A percentile compares a stretch with the other conserved stretches of the same genome.
phyloP scores from a whole-genome alignment of 2,329 filamentous ascomycete genomes.

The Penicillium sp. region DNA sequence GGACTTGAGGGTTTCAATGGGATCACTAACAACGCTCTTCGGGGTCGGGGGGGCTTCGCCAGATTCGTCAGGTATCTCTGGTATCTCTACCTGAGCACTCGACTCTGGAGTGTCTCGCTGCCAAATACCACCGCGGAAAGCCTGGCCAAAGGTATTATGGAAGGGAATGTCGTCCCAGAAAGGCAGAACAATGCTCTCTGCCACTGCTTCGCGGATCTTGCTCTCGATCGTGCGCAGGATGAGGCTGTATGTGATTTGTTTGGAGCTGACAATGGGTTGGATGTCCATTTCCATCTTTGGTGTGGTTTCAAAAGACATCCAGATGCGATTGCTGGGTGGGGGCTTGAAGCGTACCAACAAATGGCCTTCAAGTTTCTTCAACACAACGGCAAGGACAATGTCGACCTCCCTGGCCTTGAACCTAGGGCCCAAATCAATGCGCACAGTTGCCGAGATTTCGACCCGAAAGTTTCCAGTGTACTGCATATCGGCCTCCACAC shows the following conservation, averaged over 20 bases:
- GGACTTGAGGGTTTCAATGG: slow-evolving; percentile 30
- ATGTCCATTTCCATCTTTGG: slow-evolving; percentile 93
- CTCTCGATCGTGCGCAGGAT: slow-evolving; percentile 93
- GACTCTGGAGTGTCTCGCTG: slow-evolving; percentile 47
- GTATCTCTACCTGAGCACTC: slow-evolving; percentile 38
- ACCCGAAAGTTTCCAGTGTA: slow-evolving; percentile 88
- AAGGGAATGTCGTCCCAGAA: slow-evolving; percentile 98
- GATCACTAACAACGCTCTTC: slow-evolving; percentile 20
- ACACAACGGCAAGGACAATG: slow-evolving; percentile 77
- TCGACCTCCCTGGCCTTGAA: slow-evolving; percentile 92
- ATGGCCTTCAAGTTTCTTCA: slow-evolving; percentile 84
- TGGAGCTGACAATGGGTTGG: slow-evolving; percentile 89
- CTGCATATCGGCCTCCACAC: slow-evolving; percentile 79
- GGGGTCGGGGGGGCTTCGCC: slow-evolving; percentile 24
- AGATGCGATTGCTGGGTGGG: slow-evolving; percentile 91
- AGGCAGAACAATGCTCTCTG: slow-evolving; percentile 84
- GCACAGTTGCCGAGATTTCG: slow-evolving; percentile 87
- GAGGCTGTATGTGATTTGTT: slow-evolving; percentile 91
- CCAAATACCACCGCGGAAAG: slow-evolving; percentile 85
- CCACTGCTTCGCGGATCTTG: slow-evolving; percentile 88
- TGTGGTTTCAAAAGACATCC: slow-evolving; percentile 92
- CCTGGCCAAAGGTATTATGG: slow-evolving; percentile 73
- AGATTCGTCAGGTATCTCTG: slow-evolving; percentile 42
- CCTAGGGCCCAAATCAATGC: slow-evolving; percentile 81
- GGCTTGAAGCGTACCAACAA: slow-evolving; percentile 85